Evolutionary conservation across 345 rosid genomes (phyloP).

Genomic region (Excoecaria cochinchinensis): DNA sequence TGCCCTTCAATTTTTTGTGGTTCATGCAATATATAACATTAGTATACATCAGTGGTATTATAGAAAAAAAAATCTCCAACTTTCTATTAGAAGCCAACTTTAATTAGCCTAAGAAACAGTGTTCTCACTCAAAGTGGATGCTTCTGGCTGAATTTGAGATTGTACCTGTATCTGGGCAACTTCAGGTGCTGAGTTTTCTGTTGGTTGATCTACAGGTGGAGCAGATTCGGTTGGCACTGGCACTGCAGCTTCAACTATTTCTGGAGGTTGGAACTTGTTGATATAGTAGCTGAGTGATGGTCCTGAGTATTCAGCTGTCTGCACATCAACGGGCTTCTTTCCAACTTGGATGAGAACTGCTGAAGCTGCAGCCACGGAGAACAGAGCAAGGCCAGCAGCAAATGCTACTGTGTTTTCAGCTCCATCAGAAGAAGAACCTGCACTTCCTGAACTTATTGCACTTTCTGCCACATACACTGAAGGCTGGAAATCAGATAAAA

Average conservation of each 20-base stretch:
- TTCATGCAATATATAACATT: neutral
- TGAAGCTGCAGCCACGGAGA: conserved; percentile 66
- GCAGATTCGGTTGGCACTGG: conserved; percentile 42
- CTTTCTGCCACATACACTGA: conserved; percentile 84
- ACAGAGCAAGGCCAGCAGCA: conserved; percentile 60
- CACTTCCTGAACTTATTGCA: conserved; percentile 82
- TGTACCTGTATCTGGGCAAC: conserved; percentile 42
- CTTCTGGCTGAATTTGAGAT: conserved; percentile 29
- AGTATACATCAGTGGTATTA: conserved; percentile 14
- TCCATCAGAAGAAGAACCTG: conserved; percentile 84
- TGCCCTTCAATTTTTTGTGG: neutral
- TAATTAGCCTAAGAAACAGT: conserved; percentile 29
- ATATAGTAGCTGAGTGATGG: conserved; percentile 88
- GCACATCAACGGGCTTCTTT: conserved; percentile 48
- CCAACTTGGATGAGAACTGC: conserved; percentile 67
- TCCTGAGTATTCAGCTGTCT: conserved; percentile 56
- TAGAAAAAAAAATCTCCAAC: conserved; percentile 3
- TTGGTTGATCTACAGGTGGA: conserved; percentile 12
- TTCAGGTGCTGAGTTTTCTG: conserved; percentile 41
- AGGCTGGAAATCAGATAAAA: conserved; percentile 50
- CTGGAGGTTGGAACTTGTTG: conserved; percentile 72
- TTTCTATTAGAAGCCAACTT: neutral
- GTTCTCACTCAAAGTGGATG: conserved; percentile 23
- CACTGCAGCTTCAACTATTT: conserved; percentile 51
- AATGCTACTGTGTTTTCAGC: conserved; percentile 72